A percentile compares a stretch with the other conserved stretches of the same genome.
These are phyloP conservation scores for Podila minutissima DNA, from an alignment of 192 early-diverging fungal species.

Conservation along the genomic window DNA sequence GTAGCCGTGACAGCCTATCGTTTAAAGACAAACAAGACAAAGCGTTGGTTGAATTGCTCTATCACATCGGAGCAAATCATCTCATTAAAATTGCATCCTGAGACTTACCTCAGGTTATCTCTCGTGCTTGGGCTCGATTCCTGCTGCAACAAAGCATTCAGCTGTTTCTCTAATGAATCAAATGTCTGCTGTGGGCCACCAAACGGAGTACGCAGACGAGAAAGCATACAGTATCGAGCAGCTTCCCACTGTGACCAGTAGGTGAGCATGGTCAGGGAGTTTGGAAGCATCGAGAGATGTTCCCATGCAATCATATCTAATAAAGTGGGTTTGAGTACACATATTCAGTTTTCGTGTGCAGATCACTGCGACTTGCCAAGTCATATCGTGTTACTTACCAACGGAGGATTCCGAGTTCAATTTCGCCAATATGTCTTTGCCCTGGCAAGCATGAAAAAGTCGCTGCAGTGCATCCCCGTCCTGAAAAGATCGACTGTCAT, in stretches of 20 bases:
- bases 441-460: slow-evolving; percentile 71
- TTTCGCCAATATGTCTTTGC: slow-evolving; percentile 28
- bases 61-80: not conserved
- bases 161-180: slow-evolving; percentile 58
- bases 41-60: not conserved
- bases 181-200: slow-evolving; percentile 76
- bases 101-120: not conserved
- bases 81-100: not conserved
- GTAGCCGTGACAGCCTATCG: slow-evolving; percentile 33
- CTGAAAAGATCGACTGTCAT: slow-evolving; percentile 8
- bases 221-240: slow-evolving; percentile 76
- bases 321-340: not conserved
- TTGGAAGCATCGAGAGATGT: slow-evolving; percentile 22
- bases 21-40: not conserved
- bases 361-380: not conserved
- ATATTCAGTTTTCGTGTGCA: not conserved
- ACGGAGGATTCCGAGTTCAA: slow-evolving; percentile 25
- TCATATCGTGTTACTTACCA: slow-evolving; percentile 12
- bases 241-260: slow-evolving; percentile 84
- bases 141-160: slow-evolving; percentile 45
- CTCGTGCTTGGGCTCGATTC: not conserved
- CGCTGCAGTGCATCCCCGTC: slow-evolving; percentile 56
- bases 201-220: slow-evolving; percentile 77
- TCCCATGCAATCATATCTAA: slow-evolving; percentile 23
- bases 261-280: slow-evolving; percentile 60